Evolutionary conservation across 805 yeast genomes (phyloP).

Genomic region (Candida peoriensis): DNA sequence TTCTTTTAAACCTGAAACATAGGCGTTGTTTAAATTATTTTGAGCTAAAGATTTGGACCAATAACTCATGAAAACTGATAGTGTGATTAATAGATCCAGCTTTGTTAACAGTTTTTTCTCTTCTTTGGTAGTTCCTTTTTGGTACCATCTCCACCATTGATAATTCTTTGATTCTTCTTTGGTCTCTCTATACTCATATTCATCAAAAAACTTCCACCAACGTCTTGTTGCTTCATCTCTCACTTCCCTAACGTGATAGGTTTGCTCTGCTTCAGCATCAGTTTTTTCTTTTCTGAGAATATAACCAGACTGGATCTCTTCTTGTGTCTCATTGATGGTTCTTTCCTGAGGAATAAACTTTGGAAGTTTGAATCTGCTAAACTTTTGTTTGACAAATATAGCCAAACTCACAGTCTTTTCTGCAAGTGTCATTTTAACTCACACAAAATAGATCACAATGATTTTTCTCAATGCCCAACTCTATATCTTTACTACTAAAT

Average conservation of each 20-base stretch:
- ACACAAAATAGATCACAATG: too few species aligned
- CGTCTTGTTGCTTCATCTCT: slow-evolving; percentile 48
- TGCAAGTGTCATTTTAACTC: too few species aligned
- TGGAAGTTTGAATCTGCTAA: too few species aligned
- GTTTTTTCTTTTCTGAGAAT: too few species aligned
- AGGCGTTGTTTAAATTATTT: slow-evolving; percentile 59
- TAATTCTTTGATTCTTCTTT: slow-evolving; percentile 1
- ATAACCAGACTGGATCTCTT: too few species aligned
- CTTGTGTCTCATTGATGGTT: too few species aligned
- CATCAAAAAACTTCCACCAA: slow-evolving; percentile 54
- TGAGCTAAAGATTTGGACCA: slow-evolving; percentile 67
- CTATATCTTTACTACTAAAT: too few species aligned
- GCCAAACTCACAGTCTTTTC: too few species aligned
- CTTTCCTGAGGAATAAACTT: too few species aligned
- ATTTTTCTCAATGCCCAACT: too few species aligned
- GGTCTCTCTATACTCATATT: slow-evolving; percentile 36
- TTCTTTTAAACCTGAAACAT: slow-evolving; percentile 57
- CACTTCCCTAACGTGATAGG: slow-evolving; percentile 27
- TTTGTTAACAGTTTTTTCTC: slow-evolving; percentile 42
- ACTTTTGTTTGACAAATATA: too few species aligned
- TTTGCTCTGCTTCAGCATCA: too few species aligned
- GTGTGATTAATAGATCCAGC: slow-evolving; percentile 50
- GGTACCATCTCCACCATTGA: slow-evolving; percentile 13
- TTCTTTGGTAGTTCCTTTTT: slow-evolving; percentile 25
- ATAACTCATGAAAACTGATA: slow-evolving; percentile 53